Evolutionary conservation across 768 basidiomycete genomes (phyloP), one percentile per base, ranked within the genome.

Genomic region (Leccinum pellstonianum): DNA sequence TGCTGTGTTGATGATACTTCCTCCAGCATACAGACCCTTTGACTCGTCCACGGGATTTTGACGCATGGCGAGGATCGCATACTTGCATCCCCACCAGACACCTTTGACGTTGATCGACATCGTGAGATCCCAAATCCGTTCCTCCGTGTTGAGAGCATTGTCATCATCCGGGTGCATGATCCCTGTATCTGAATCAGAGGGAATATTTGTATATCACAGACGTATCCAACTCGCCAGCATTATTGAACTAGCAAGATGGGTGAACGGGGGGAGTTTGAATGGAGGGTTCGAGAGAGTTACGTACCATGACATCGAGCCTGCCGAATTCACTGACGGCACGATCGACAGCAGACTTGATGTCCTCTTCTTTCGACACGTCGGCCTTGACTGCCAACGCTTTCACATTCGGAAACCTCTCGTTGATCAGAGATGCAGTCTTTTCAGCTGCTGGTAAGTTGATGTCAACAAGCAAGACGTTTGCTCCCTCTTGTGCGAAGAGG

Each of bases 71-170:
- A 88, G 79, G 70, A 99, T 95, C 5, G 96, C 97, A 69, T 98
- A 88, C 77, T 98, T 98, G 82, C 91, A 95, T 33, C 97, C 97
- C 88, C 90, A 99, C 97, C 96, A 98, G 60, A 98, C 97, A 54
- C 97, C 97, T 77, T 98, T 99, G 70, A 96, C 85, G 74, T 98
- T 98, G 79, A 98, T 86, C 63, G 88, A 83, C 88, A 91, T 91
- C 2, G 91, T 93, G 58, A 93, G 79, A 70, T 93, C 91, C 96
- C 97, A 99, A 75, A 98, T 93, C 54, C 82, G 84, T 76, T 99
- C 97, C 71, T 96, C 94, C 17, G 97, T 99, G 73, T 93, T 96
- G 69, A 98, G 79, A 12, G 96, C 97, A 70, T 94, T 88, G 70
- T 97, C 96, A 66, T 99, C 96, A 10, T 80, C 85, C 17, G 93